Evolutionary conservation across 2,329 filamentous ascomycete genomes (phyloP), one percentile per base, ranked within the genome.

Genomic region (Cercospora sp.): DNA sequence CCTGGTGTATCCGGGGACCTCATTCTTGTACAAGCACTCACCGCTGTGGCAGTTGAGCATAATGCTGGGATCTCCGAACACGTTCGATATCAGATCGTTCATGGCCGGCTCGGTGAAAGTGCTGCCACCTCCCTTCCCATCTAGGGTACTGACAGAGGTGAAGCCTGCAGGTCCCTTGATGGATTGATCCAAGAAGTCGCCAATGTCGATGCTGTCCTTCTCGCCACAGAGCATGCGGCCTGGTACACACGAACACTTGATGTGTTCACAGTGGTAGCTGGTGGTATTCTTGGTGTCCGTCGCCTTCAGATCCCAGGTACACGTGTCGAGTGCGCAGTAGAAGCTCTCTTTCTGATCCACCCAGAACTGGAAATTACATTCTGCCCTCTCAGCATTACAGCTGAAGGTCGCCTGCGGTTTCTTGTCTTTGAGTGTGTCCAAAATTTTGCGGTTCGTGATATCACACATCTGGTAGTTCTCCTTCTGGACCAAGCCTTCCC

Each of bases 291-390:
- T 87, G 63, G 87, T 83, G 37, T 89, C 86, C 65, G 88, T 86
- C 68, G 89, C 90, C 66, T 91, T 86, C 78, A 90, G 88, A 61
- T 81, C 86, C 75, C 92, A 95, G 16, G 87, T 81, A 82, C 95
- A 99, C 16, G 90, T 90, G 75, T 92, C 88, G 67, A 99, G 84
- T 70, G 91, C 89, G 82, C 96, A 99, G 81, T 97, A 99, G 84
- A 99, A 99, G 1, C 95, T 98, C 81, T 99, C 95, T 71, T 87
- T 85, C 73, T 94, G 88, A 74, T 96, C 94, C 59, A 99, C 93
- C 94, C 95, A 99, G 82, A 99, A 99, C 81, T 99, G 95, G 74
- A 99, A 99, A 78, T 97, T 95, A 77, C 95, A 99, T 21, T 90
- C 88, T 21, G 87, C 84, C 4, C 88, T 85, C 62, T 91, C 88